A percentile compares a stretch with the other conserved stretches of the same genome.
These are phyloP conservation scores for Colletotrichum lini DNA, from an alignment of 2,329 filamentous ascomycete species.

Conservation along the genomic window DNA sequence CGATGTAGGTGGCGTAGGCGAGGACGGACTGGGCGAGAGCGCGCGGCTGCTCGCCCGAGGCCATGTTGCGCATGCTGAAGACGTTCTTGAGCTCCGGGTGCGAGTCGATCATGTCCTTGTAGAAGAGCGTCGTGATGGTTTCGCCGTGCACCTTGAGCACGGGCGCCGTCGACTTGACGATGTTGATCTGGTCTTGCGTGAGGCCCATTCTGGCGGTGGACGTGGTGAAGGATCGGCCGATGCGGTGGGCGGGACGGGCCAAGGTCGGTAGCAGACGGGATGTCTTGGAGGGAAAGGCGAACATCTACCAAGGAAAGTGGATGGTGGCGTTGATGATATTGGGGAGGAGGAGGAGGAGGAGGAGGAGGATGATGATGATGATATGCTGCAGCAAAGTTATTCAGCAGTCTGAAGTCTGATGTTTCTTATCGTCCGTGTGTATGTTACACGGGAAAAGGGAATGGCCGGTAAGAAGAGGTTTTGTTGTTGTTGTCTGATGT, in stretches of 20 bases:
- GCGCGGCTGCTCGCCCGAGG: slow-evolving; percentile 76
- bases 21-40: slow-evolving; percentile 79
- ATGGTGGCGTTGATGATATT: too few relatives aligned
- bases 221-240: slow-evolving; percentile 14
- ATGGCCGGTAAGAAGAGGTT: too few relatives aligned
- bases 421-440: slow-evolving; percentile 20
- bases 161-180: slow-evolving; percentile 84
- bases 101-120: slow-evolving; percentile 75
- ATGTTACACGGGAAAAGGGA: not conserved
- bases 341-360: not conserved
- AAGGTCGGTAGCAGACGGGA: slow-evolving; percentile 10
- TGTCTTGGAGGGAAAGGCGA: slow-evolving; percentile 21
- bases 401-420: slow-evolving; percentile 8
- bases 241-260: slow-evolving; percentile 8
- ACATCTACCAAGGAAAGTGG: not conserved
- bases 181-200: slow-evolving; percentile 74
- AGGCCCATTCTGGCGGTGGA: slow-evolving; percentile 60
- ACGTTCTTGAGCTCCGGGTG: slow-evolving; percentile 77
- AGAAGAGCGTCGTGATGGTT: slow-evolving; percentile 80
- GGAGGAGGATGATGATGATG: not conserved
- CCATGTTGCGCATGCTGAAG: slow-evolving; percentile 80
- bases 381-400: slow-evolving; percentile 21
- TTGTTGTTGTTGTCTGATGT: slow-evolving; percentile 20
- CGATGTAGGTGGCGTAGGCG: slow-evolving; percentile 81
- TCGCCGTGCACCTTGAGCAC: slow-evolving; percentile 78